Percentiles rank a stretch among this genome's conserved stretches.
These are phyloP conservation scores for Stachybotrys chartarum DNA, from an alignment of 2,329 filamentous ascomycete species.

Conservation along the genomic window DNA sequence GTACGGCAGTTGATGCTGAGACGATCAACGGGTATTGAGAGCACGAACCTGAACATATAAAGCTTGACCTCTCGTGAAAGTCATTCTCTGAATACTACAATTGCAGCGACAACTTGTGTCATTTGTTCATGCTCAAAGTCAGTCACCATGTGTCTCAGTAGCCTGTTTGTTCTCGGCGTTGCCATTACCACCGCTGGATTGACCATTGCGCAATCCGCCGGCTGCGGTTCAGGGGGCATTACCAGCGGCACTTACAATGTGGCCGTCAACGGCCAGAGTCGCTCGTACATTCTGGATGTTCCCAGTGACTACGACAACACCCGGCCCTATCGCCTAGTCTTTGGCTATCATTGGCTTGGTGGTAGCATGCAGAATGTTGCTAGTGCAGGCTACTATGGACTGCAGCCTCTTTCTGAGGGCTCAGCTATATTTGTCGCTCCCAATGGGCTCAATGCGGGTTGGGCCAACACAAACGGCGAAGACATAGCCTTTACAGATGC, in stretches of 20 bases:
- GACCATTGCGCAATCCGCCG: neutral
- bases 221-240: neutral
- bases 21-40: too few species aligned
- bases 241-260: neutral
- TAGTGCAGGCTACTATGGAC: slow-evolving; percentile 29
- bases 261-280: slow-evolving; percentile 5
- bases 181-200: neutral
- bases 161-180: too few species aligned
- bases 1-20: too few species aligned
- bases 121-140: too few species aligned
- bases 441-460: slow-evolving; percentile 32
- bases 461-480: slow-evolving; percentile 32
- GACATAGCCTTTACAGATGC: slow-evolving; percentile 32
- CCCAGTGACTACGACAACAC: slow-evolving; percentile 19
- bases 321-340: slow-evolving; percentile 19
- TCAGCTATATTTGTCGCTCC: slow-evolving; percentile 36
- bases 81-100: too few species aligned
- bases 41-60: too few species aligned
- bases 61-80: too few species aligned
- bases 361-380: slow-evolving; percentile 30
- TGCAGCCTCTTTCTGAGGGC: slow-evolving; percentile 24
- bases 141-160: too few species aligned
- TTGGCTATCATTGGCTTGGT: slow-evolving; percentile 28
- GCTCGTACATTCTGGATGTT: slow-evolving; percentile 30
- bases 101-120: too few species aligned